Evolutionary conservation across 768 basidiomycete species (phyloP).

Genomic region (Leccinum uliginosum): DNA sequence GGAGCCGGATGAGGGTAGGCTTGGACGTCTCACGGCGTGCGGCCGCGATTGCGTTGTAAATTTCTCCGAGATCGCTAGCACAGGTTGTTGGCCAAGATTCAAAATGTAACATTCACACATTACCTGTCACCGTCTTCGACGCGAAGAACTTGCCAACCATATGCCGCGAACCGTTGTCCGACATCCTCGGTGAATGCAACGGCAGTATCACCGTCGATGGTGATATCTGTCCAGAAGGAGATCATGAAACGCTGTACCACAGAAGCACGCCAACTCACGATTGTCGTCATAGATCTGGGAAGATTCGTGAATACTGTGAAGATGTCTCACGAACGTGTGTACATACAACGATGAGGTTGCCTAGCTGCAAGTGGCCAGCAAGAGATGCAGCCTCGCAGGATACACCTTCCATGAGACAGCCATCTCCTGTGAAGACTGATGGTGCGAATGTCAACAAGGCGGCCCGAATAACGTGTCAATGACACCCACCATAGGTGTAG

Average conservation of each 20-base stretch:
- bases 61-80: constrained; percentile 66
- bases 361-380: constrained; percentile 90
- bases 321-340: constrained; percentile 9
- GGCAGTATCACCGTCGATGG: constrained; percentile 92
- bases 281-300: constrained; percentile 90
- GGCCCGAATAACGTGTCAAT: background rate
- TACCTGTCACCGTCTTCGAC: constrained; percentile 79
- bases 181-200: constrained; percentile 95
- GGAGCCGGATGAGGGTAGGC: constrained; percentile 82
- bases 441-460: constrained; percentile 4
- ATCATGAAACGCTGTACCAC: constrained; percentile 2
- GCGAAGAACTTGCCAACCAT: constrained; percentile 91
- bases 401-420: constrained; percentile 96
- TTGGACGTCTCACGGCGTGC: constrained; percentile 74
- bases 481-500: constrained; percentile 74
- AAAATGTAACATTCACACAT: constrained; percentile 13
- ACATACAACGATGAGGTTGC: constrained; percentile 86
- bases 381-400: constrained; percentile 89
- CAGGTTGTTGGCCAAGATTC: constrained; percentile 9
- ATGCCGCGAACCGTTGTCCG: constrained; percentile 79
- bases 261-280: constrained; percentile 46
- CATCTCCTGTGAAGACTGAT: constrained; percentile 86
- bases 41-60: constrained; percentile 73
- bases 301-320: constrained; percentile 14
- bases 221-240: constrained; percentile 60